phyloP scores from a whole-genome alignment of 1,284 basidiomycete genomes.

The Microbotryum lychnidis-dioicae region DNA sequence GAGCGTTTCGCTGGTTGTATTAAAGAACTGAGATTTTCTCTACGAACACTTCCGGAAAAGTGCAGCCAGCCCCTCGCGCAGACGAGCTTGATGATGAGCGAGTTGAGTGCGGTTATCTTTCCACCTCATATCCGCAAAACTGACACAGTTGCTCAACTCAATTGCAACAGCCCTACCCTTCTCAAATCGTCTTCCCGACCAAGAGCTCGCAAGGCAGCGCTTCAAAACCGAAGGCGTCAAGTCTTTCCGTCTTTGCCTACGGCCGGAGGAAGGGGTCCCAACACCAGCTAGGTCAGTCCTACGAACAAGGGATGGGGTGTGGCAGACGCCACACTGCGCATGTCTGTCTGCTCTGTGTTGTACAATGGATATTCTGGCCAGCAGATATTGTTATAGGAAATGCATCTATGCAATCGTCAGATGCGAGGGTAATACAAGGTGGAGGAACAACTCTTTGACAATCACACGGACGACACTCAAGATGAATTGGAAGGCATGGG shows the following conservation, averaged over 20 bases:
- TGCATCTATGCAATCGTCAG: too few species aligned
- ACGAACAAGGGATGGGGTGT: too few species aligned
- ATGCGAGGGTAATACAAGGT: too few species aligned
- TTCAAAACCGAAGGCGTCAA: constrained; percentile 59
- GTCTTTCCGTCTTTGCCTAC: constrained; percentile 77
- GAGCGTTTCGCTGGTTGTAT: not conserved
- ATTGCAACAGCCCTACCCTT: constrained; percentile 60
- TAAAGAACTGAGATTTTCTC: constrained; percentile 61
- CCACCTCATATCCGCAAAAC: not conserved
- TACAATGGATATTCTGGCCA: too few species aligned
- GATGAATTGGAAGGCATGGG: too few species aligned
- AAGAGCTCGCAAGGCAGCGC: constrained; percentile 57
- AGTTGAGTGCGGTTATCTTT: constrained; percentile 10
- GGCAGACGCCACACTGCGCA: too few species aligned
- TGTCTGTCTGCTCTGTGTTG: too few species aligned
- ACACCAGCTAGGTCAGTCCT: constrained; percentile 90
- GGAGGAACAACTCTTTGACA: too few species aligned
- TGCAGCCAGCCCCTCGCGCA: constrained; percentile 7
- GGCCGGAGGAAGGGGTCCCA: constrained; percentile 82
- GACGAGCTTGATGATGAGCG: constrained; percentile 12
- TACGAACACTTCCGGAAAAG: constrained; percentile 41
- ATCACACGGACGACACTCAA: too few species aligned
- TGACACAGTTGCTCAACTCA: not conserved
- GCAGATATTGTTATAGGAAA: too few species aligned
- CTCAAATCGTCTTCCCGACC: constrained; percentile 75